phyloP scores from a whole-genome alignment of 2,329 filamentous ascomycete genomes.

The Shiraia sp. region DNA sequence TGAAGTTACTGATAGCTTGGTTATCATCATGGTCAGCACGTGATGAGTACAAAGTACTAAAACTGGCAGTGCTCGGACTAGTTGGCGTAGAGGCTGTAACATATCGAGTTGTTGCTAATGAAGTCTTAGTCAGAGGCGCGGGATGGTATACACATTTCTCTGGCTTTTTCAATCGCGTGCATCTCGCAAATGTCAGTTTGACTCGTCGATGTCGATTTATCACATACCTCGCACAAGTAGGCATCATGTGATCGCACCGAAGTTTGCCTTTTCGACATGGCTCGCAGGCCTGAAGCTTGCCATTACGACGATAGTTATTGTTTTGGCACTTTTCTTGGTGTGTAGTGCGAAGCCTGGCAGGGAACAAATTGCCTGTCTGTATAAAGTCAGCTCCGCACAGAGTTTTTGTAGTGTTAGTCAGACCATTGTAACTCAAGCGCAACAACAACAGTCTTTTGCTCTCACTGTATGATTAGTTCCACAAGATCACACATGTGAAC shows the following conservation, averaged over 20 bases:
- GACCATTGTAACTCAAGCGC: no score
- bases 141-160: constrained; percentile 43
- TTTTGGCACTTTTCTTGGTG: constrained; percentile 34
- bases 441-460: no score
- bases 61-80: constrained; percentile 10
- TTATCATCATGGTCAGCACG: not conserved
- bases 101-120: constrained; percentile 16
- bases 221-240: constrained; percentile 28
- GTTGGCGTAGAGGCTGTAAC: constrained; percentile 7
- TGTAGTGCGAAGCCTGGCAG: constrained; percentile 27
- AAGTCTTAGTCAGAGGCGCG: constrained; percentile 36
- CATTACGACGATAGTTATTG: constrained; percentile 38
- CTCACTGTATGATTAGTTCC: no score
- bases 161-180: constrained; percentile 29
- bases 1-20: no score
- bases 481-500: no score
- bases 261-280: constrained; percentile 43
- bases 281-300: constrained; percentile 45
- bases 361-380: constrained; percentile 35
- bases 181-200: constrained; percentile 13
- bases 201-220: not conserved
- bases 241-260: constrained; percentile 43
- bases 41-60: constrained; percentile 3
- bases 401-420: no score
- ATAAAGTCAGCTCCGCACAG: not conserved